Percentiles rank a stretch among this genome's conserved stretches.
Evolutionary conservation across 441 rosid species (phyloP).

Genomic region (Gossypium armourianum): DNA sequence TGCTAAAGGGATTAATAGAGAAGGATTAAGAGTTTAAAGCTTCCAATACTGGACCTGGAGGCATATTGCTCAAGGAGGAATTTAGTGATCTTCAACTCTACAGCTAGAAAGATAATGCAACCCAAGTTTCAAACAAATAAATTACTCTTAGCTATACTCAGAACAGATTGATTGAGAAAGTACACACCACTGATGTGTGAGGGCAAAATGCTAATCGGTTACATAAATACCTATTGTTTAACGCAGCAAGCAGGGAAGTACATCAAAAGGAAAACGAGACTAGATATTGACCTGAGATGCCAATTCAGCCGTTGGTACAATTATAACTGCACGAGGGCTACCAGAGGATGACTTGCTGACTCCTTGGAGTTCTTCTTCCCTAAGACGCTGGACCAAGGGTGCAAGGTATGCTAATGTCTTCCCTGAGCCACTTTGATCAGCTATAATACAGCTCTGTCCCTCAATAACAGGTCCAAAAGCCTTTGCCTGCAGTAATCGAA

Average conservation of each 20-base stretch:
- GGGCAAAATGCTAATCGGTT: background rate
- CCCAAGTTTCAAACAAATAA: background rate
- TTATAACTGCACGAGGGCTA: slow-evolving; percentile 60
- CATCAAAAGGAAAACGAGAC: background rate
- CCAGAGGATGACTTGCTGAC: slow-evolving; percentile 38
- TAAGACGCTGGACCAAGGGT: slow-evolving; percentile 71
- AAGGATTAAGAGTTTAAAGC: background rate
- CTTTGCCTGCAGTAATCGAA: slow-evolving; percentile 49
- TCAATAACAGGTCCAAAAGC: slow-evolving; percentile 56
- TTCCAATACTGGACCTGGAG: background rate
- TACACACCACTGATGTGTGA: background rate
- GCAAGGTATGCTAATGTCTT: slow-evolving; percentile 80
- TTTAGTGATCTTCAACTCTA: background rate
- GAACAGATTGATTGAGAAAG: slow-evolving; percentile 4
- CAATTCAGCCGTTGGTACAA: slow-evolving; percentile 87
- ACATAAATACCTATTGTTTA: background rate
- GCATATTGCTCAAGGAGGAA: background rate
- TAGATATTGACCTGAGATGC: slow-evolving; percentile 64
- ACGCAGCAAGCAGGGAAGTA: slow-evolving; percentile 2
- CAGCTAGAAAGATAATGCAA: background rate
- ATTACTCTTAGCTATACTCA: background rate
- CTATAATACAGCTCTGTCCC: slow-evolving; percentile 72
- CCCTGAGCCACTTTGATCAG: slow-evolving; percentile 97
- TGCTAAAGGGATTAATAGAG: background rate
- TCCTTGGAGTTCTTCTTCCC: slow-evolving; percentile 73